Evolutionary conservation across 2,329 filamentous ascomycete genomes (phyloP), one percentile per base, ranked within the genome.

Genomic region (Alternaria tenuissima): DNA sequence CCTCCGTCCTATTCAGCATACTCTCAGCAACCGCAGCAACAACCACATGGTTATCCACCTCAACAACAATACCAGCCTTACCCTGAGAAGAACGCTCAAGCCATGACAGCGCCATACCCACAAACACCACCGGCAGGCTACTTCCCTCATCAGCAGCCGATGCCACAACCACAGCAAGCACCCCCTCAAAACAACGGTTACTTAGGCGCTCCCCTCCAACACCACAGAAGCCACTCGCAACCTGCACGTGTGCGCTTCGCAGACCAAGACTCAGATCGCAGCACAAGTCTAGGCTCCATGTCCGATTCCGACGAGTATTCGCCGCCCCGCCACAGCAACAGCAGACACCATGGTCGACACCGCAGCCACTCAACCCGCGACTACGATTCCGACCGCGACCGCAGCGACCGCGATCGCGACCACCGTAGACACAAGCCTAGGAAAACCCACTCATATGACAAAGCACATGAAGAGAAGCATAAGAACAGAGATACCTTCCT

Each of bases 401-500:
- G 14, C 16, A 14, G 28, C 43, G 39, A 46, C 5, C 46, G 48
- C 14, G 46, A 55, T 32, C 61, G 42, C 39, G 53, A 49, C 36
- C 49, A 55, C 28, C 42, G n/a, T 9, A 36, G 49, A n/a, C 49
- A 57, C 5, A 52, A 55, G n/a, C 46, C 52, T 0, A 16, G 11
- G 38, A 48, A 65, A 3, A 61, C 52, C 5, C 30, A 36, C 26
- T 55, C 52, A 1, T 48, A 52, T 9, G 52, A 59, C 12, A 66
- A 57, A 52, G 20, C 57, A 2, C 65, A 69, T 2, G 47, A 61
- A 5, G 57, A 63, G 26, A 64, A 67, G 5, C 69, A 69, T 41
- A 75, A 73, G 44, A 66, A 66, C 56, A 66, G 76, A 18, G 76
- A 80, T 34, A 81, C 80, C 0, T 83, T 82, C 52, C 66, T 83